Evolutionary conservation across 2,329 filamentous ascomycete species (phyloP).

Genomic region (Sporothrix curviconia): DNA sequence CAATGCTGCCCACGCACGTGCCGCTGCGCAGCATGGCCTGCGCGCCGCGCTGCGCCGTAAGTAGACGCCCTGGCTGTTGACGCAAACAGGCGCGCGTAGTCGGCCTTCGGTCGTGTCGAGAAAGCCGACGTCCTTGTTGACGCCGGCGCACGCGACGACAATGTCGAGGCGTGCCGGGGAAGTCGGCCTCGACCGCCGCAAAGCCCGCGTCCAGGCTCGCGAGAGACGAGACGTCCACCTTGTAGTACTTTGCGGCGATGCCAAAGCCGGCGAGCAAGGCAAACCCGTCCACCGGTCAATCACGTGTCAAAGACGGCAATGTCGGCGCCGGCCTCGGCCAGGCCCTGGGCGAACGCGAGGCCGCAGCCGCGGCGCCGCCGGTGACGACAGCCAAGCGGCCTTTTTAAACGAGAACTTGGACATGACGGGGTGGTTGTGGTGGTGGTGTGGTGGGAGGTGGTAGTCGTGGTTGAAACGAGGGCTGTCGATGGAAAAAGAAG

Average conservation of each 20-base stretch:
- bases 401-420: conserved; percentile 17
- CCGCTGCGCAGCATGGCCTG: conserved; percentile 28
- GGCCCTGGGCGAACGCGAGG: conserved; percentile 64
- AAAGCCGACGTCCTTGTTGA: conserved; percentile 18
- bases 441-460: not conserved
- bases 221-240: conserved; percentile 12
- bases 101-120: conserved; percentile 16
- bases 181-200: conserved; percentile 11
- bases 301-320: conserved; percentile 17
- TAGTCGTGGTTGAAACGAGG: not conserved
- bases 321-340: conserved; percentile 62
- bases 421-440: not conserved
- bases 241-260: conserved; percentile 15
- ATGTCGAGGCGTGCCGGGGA: conserved; percentile 17
- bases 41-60: conserved; percentile 30
- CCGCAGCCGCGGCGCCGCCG: conserved; percentile 67
- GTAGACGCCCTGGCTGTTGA: conserved; percentile 17
- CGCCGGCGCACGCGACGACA: conserved; percentile 19
- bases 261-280: conserved; percentile 5
- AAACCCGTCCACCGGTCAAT: conserved; percentile 9
- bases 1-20: conserved; percentile 43
- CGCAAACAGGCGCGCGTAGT: conserved; percentile 14
- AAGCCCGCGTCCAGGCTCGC: conserved; percentile 6
- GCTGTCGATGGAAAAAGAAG: too few relatives aligned
- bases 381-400: conserved; percentile 60